These are phyloP conservation scores for Starmerella potacharoeniae DNA, from an alignment of 805 yeast species.

Conservation along the genomic window DNA sequence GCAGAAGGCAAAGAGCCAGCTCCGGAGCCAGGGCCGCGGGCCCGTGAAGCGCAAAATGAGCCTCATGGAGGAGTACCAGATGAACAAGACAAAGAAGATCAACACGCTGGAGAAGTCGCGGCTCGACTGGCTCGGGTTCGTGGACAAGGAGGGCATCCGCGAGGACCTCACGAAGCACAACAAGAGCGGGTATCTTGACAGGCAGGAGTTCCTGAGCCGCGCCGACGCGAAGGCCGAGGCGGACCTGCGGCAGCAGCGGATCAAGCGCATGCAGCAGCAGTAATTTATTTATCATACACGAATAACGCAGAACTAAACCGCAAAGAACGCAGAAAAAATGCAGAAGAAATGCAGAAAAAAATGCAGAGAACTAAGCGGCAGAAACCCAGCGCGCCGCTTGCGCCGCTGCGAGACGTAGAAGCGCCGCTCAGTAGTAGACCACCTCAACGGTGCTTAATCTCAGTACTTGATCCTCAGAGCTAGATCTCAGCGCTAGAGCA, in stretches of 20 bases:
- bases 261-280: conserved; percentile 10
- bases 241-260: conserved; percentile 27
- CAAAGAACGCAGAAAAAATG: no score
- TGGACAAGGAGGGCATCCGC: conserved; percentile 69
- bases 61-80: conserved; percentile 60
- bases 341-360: no score
- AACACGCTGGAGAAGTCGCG: conserved; percentile 88
- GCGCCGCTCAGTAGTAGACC: no score
- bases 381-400: no score
- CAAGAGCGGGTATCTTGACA: conserved; percentile 83
- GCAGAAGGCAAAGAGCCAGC: conserved; percentile 18
- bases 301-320: no score
- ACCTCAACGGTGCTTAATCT: no score
- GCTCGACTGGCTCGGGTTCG: conserved; percentile 90
- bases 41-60: conserved; percentile 55
- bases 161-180: conserved; percentile 74
- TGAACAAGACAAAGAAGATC: conserved; percentile 62
- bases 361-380: no score
- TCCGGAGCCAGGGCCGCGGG: conserved; percentile 19
- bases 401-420: neutral
- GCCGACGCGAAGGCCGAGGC: conserved; percentile 51
- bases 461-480: no score
- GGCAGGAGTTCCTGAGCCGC: conserved; percentile 75
- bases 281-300: neutral
- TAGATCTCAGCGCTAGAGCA: no score